phyloP scores from a whole-genome alignment of 83 land plant species.

The Diphasiastrum complanatum region DNA sequence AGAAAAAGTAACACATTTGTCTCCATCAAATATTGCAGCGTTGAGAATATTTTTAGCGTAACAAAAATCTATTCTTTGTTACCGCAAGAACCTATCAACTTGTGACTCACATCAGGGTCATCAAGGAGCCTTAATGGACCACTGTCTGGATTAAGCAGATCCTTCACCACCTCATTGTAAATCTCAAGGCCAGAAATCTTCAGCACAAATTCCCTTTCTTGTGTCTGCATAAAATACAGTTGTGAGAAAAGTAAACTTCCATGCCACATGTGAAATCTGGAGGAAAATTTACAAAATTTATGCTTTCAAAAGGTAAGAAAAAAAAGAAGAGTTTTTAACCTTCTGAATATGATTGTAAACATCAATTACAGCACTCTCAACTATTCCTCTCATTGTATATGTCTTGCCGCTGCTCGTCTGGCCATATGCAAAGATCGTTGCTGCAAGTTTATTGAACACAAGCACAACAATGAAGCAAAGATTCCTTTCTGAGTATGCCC shows the following conservation, averaged over 20 bases:
- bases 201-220: slow-evolving; percentile 25
- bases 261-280: background rate
- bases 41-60: too few species aligned
- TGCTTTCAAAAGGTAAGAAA: background rate
- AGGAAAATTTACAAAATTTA: background rate
- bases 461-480: background rate
- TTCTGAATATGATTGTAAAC: slow-evolving; percentile 51
- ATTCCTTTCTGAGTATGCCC: background rate
- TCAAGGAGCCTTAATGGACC: slow-evolving; percentile 24
- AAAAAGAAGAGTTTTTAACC: slow-evolving; percentile 28
- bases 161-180: slow-evolving; percentile 38
- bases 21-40: too few species aligned
- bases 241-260: background rate
- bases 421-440: slow-evolving; percentile 86
- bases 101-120: slow-evolving; percentile 22
- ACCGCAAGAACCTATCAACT: background rate
- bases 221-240: slow-evolving; percentile 17
- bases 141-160: slow-evolving; percentile 32
- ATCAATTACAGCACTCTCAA: slow-evolving; percentile 63
- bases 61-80: too few species aligned
- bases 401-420: slow-evolving; percentile 93
- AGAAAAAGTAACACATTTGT: background rate
- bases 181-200: slow-evolving; percentile 38
- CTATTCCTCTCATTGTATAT: slow-evolving; percentile 77
- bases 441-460: slow-evolving; percentile 33